Evolutionary conservation across 495 filamentous ascomycete genomes (phyloP).

Genomic region (Glutinoglossum americanum): DNA sequence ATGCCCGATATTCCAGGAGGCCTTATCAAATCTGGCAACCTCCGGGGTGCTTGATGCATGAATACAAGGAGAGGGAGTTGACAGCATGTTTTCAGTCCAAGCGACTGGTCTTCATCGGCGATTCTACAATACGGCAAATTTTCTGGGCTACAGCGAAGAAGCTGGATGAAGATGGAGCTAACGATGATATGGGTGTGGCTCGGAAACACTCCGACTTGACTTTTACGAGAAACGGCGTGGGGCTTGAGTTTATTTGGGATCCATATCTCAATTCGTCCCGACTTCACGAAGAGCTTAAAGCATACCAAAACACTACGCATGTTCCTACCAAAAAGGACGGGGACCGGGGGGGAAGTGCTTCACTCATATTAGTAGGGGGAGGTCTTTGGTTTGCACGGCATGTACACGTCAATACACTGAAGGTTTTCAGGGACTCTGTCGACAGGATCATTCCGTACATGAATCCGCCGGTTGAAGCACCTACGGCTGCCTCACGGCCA

Average conservation of each 20-base stretch:
- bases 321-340: constrained; percentile 1
- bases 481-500: not conserved
- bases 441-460: constrained; percentile 17
- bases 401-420: constrained; percentile 22
- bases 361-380: constrained; percentile 13
- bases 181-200: constrained; percentile 13
- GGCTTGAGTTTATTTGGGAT: constrained; percentile 36
- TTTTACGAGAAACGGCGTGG: constrained; percentile 20
- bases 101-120: constrained; percentile 34
- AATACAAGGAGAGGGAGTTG: constrained; percentile 27
- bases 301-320: constrained; percentile 7
- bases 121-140: constrained; percentile 34
- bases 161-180: constrained; percentile 19
- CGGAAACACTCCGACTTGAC: constrained; percentile 24
- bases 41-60: constrained; percentile 33
- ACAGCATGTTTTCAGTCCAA: constrained; percentile 22
- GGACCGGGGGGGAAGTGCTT: constrained; percentile 3
- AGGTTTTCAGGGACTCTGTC: constrained; percentile 25
- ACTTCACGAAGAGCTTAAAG: constrained; percentile 20
- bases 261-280: constrained; percentile 34
- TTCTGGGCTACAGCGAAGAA: constrained; percentile 34
- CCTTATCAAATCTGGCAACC: constrained; percentile 31
- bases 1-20: constrained; percentile 5
- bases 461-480: constrained; percentile 6
- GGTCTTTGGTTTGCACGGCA: constrained; percentile 37